Conservation (phyloP, 2,329 filamentous ascomycete species). For the Fusarium praegraminearum region DNA sequence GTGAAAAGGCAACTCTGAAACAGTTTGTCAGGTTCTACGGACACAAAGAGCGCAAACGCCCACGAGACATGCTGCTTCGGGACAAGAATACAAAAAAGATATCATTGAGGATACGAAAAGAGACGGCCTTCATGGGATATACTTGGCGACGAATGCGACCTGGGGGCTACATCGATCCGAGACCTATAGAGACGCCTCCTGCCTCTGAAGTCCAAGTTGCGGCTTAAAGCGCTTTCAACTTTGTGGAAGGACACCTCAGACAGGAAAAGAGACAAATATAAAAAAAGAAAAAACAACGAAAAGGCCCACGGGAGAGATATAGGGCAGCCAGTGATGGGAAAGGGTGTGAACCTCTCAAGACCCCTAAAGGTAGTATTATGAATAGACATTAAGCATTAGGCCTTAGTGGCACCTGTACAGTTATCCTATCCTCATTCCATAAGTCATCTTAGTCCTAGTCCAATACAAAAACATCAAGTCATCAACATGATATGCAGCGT, state of each 20-base stretch:
- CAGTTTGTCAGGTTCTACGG: conserved; percentile 65
- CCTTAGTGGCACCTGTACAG: conserved; percentile 30
- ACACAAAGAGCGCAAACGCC: conserved; percentile 78
- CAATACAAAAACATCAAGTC: conserved; percentile 36
- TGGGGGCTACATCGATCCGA: conserved; percentile 47
- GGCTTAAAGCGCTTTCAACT: background rate
- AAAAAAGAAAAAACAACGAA: background rate
- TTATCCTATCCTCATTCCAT: conserved; percentile 41
- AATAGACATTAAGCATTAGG: conserved; percentile 45
- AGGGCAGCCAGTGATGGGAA: background rate
- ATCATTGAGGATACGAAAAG: conserved; percentile 85
- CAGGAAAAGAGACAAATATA: background rate
- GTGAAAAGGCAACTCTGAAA: conserved; percentile 60
- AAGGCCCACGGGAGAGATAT: background rate
- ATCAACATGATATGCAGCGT: conserved; percentile 21
- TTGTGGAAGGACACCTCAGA: background rate
- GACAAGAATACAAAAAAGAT: conserved; percentile 74
- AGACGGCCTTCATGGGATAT: conserved; percentile 89
- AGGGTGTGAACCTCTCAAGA: conserved; percentile 4
- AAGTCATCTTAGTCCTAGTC: conserved; percentile 39
- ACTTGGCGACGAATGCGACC: conserved; percentile 74
- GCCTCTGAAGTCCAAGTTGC: conserved; percentile 1
- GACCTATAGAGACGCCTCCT: background rate
- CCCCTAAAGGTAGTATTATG: conserved; percentile 38
- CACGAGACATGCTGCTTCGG: conserved; percentile 85